Evolutionary conservation across 2,329 filamentous ascomycete species (phyloP).

Genomic region (Exophiala spinifera): DNA sequence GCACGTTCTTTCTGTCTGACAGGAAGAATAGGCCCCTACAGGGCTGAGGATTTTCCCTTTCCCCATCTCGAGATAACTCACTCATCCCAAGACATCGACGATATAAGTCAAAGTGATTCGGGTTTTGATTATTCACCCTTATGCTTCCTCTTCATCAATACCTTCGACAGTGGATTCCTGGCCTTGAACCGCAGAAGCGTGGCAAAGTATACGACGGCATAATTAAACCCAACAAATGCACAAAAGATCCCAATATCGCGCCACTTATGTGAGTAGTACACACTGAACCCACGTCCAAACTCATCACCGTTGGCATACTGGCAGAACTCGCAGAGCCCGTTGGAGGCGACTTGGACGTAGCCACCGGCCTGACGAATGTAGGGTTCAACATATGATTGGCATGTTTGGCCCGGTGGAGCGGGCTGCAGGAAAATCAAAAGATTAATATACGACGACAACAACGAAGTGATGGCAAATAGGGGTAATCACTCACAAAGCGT

Average conservation of each 20-base stretch:
- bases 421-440: slow-evolving; percentile 58
- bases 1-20: too few species aligned
- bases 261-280: slow-evolving; percentile 65
- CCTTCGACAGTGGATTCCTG: slow-evolving; percentile 22
- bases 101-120: too few species aligned
- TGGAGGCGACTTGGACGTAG: slow-evolving; percentile 44
- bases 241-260: slow-evolving; percentile 75
- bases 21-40: too few species aligned
- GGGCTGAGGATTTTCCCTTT: too few species aligned
- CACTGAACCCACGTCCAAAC: slow-evolving; percentile 45
- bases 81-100: too few species aligned
- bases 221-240: slow-evolving; percentile 72
- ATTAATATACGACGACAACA: slow-evolving; percentile 15
- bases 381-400: slow-evolving; percentile 55
- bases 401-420: slow-evolving; percentile 58
- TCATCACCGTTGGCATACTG: slow-evolving; percentile 38
- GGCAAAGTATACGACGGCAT: slow-evolving; percentile 22
- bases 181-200: slow-evolving; percentile 25
- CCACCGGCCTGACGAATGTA: slow-evolving; percentile 52
- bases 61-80: too few species aligned
- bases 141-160: slow-evolving; percentile 15
- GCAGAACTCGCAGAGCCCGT: slow-evolving; percentile 50
- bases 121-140: neutral
- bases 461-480: too few species aligned
- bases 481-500: slow-evolving; percentile 33